phyloP scores from a whole-genome alignment of 495 filamentous ascomycete genomes.

The Xylaria scruposa region DNA sequence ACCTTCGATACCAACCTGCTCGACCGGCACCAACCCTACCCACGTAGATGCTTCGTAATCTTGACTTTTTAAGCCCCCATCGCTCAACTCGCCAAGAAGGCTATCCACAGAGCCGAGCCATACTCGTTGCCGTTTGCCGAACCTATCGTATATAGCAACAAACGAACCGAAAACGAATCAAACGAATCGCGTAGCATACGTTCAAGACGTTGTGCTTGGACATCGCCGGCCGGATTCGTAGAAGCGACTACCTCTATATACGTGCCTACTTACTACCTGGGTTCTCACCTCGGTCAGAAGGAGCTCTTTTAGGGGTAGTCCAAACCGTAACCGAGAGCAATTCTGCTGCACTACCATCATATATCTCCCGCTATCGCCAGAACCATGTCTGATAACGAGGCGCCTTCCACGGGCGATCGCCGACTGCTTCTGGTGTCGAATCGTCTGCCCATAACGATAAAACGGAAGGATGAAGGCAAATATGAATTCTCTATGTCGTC shows the following conservation, averaged over 20 bases:
- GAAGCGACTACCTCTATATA: not conserved
- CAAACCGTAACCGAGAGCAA: not conserved
- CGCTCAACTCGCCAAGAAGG: not conserved
- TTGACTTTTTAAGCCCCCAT: not conserved
- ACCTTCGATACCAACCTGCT: not conserved
- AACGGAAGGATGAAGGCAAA: conserved; percentile 76
- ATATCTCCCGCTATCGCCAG: not conserved
- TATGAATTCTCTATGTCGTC: conserved; percentile 96
- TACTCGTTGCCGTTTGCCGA: not conserved
- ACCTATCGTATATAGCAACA: not conserved
- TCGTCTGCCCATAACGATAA: conserved; percentile 93
- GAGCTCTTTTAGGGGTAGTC: not conserved
- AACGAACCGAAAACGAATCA: not conserved
- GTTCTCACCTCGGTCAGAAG: not conserved
- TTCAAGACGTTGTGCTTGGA: not conserved
- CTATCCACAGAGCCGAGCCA: not conserved
- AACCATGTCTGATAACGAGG: conserved; percentile 36
- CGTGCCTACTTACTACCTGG: not conserved
- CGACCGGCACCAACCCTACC: not conserved
- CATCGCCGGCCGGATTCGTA: not conserved
- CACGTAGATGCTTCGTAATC: not conserved
- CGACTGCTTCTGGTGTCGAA: conserved; percentile 88
- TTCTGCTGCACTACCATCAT: not conserved
- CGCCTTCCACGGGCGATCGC: conserved; percentile 39
- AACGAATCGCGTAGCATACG: not conserved